Conservation (phyloP, 2,329 filamentous ascomycete genomes). For the Sporothrix curviconia region DNA sequence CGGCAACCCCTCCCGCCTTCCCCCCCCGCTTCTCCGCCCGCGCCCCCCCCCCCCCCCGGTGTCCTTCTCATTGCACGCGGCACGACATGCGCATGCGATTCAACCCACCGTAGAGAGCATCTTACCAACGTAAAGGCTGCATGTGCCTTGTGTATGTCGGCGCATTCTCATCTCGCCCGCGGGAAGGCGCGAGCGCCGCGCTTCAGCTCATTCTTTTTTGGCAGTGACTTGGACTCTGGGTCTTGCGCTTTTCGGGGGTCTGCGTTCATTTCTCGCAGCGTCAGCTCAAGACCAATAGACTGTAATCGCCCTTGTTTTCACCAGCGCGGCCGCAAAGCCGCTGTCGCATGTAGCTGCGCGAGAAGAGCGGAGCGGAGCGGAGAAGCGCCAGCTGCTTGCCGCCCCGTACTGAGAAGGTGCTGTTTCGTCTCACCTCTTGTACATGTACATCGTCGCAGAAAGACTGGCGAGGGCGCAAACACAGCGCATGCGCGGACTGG, state of each 20-base stretch:
- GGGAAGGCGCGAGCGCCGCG: background rate
- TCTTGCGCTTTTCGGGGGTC: background rate
- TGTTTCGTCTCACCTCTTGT: slow-evolving; percentile 8
- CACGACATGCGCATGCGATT: no score
- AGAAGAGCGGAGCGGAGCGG: no score
- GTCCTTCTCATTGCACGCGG: no score
- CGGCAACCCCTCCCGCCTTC: no score
- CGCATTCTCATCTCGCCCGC: slow-evolving; percentile 8
- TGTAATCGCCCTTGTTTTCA: background rate
- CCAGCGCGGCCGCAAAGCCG: background rate
- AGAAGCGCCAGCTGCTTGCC: slow-evolving; percentile 4
- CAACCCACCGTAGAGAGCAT: no score
- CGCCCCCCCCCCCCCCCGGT: no score
- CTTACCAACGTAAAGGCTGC: no score
- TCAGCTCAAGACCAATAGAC: background rate
- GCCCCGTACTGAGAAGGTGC: background rate
- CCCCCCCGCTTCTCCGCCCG: background rate
- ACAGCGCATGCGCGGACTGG: background rate
- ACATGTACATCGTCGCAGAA: background rate
- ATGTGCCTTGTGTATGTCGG: no score
- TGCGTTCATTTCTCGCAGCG: slow-evolving; percentile 1
- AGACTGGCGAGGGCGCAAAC: background rate
- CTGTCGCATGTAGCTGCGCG: background rate
- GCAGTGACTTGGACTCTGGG: background rate
- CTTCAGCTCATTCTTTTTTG: background rate